Evolutionary conservation across 768 basidiomycete genomes (phyloP).

Genomic region (Amanita fuliginea): DNA sequence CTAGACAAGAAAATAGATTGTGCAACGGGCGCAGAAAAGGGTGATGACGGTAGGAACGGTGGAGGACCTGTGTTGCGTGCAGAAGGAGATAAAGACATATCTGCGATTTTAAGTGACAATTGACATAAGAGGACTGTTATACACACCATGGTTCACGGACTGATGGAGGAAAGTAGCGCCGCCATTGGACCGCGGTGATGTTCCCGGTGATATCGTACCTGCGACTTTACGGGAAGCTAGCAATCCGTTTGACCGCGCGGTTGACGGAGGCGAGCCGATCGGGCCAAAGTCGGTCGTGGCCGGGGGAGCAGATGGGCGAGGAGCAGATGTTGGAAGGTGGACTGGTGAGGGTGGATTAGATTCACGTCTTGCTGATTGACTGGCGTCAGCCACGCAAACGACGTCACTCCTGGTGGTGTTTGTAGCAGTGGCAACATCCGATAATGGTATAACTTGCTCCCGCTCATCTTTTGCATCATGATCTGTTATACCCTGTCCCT

Average conservation of each 20-base stretch:
- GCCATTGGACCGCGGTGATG: conserved; percentile 35
- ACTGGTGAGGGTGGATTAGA: conserved; percentile 28
- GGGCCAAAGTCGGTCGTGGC: conserved; percentile 60
- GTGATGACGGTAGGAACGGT: conserved; percentile 43
- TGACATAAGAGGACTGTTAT: not conserved
- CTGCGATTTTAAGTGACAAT: conserved; percentile 10
- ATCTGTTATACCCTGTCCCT: conserved; percentile 23
- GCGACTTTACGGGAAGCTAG: conserved; percentile 23
- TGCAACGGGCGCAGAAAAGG: conserved; percentile 67
- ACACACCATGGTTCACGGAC: conserved; percentile 2
- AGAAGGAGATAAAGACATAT: conserved; percentile 15
- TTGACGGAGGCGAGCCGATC: conserved; percentile 70
- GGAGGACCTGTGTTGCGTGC: conserved; percentile 15
- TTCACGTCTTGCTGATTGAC: conserved; percentile 3
- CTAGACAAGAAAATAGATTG: conserved; percentile 42
- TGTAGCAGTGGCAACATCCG: not conserved
- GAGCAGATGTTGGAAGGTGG: conserved; percentile 46
- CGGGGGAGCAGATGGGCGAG: conserved; percentile 30
- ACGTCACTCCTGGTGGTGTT: not conserved
- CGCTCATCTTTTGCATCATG: not conserved
- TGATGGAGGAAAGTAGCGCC: conserved; percentile 4
- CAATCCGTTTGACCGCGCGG: conserved; percentile 16
- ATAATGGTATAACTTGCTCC: not conserved
- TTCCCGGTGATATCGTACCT: conserved; percentile 38
- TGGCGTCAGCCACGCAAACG: conserved; percentile 3